Evolutionary conservation across 2,329 filamentous ascomycete species (phyloP), one percentile per base, ranked within the genome.

Genomic region (Penicillium verrucosum): DNA sequence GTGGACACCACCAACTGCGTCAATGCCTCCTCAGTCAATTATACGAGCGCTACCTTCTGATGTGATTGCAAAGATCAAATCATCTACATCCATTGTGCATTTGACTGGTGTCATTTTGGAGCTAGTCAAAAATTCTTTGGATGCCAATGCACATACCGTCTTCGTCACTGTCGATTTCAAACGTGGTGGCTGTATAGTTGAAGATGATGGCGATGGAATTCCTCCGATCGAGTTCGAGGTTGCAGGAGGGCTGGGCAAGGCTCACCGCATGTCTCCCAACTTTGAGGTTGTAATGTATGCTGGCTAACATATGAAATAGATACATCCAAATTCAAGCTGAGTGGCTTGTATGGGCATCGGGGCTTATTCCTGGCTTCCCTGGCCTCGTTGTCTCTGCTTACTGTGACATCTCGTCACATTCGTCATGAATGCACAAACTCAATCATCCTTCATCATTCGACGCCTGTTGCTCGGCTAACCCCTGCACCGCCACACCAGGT

Each of bases 161-260:
- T 83, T 83, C 51, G 78, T 96, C 53, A 82, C 81, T 1, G 78
- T 96, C 23, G 89, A 97, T 74, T 91, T 90, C 69, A 73, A 75
- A 51, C 85, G 87, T 25, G 93, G 92, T 5, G 85, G 83, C 63
- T 96, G 92, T 72, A 80, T 81, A 0, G 82, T 97, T 5, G 89
- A 96, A 68, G 94, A 99, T 70, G 83, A 97, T 74, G 94, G 94
- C 1, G 55, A 78, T 16, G 94, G 94, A 0, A 95, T 99, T 44
- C 70, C 78, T 1, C 84, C 89, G 1, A 68, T 72, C 1, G 92
- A 97, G 63, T 97, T 97, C 65, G 68, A 69, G n/a, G 77, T 83
- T 3, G 71, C 75, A 44, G 91, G 91, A 5, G 88, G 89, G 0
- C 77, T 97, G 18, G 89, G 85, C 25, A 90, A 86, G 73, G 77